phyloP scores from a whole-genome alignment of 2,329 filamentous ascomycete genomes.

The Elsinoe necatrix region DNA sequence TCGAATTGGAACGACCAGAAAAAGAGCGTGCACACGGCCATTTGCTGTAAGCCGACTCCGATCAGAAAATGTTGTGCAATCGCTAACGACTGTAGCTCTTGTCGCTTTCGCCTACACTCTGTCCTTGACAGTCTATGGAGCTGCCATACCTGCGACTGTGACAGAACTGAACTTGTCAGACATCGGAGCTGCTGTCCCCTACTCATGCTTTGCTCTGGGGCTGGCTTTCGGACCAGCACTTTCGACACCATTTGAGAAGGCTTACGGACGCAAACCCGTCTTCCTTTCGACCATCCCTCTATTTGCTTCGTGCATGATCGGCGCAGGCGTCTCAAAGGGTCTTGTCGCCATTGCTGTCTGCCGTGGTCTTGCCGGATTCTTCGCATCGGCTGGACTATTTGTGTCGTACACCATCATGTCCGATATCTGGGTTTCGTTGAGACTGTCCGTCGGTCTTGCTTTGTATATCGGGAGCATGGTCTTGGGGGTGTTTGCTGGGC shows the following conservation, averaged over 20 bases:
- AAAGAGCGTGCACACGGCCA: constrained; percentile 12
- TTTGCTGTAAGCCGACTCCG: constrained; percentile 3
- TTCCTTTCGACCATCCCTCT: constrained; percentile 59
- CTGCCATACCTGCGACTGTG: neutral
- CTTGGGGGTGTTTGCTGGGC: constrained; percentile 12
- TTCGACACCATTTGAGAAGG: constrained; percentile 47
- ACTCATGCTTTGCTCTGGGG: constrained; percentile 50
- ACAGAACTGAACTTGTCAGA: neutral
- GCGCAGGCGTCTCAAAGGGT: constrained; percentile 45
- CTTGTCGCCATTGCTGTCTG: constrained; percentile 61
- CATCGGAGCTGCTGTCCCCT: constrained; percentile 47
- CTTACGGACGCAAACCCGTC: constrained; percentile 60
- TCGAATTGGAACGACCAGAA: constrained; percentile 15
- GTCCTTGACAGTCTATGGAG: constrained; percentile 6
- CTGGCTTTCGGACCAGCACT: constrained; percentile 66
- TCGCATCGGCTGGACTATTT: constrained; percentile 28
- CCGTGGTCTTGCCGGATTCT: constrained; percentile 43
- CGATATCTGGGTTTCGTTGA: constrained; percentile 29
- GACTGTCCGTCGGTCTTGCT: constrained; percentile 25
- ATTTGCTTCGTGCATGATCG: constrained; percentile 47
- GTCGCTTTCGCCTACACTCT: constrained; percentile 9
- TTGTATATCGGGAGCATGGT: constrained; percentile 26
- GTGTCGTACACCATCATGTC: constrained; percentile 31
- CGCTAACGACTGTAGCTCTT: neutral
- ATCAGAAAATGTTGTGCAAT: neutral